phyloP scores from a whole-genome alignment of 768 basidiomycete genomes.

The Lyophyllum atratum region DNA sequence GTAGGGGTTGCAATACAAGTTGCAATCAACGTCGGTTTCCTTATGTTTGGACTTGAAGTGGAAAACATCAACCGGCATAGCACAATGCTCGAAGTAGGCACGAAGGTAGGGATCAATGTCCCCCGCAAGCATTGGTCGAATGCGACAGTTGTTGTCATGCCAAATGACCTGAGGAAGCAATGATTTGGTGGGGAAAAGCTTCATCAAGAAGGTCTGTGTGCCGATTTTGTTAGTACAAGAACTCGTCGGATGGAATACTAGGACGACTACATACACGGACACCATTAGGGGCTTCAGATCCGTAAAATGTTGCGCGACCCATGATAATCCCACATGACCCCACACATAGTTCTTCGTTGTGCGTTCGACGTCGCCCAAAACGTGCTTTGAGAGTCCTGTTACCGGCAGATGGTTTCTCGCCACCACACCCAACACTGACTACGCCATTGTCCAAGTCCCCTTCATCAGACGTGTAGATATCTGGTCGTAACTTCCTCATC shows the following conservation, averaged over 20 bases:
- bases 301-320: conserved; percentile 27
- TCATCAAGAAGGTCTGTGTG: background rate
- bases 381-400: conserved; percentile 22
- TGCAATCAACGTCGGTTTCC: conserved; percentile 22
- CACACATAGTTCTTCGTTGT: conserved; percentile 30
- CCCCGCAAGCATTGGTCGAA: background rate
- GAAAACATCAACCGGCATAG: conserved; percentile 19
- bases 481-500: conserved; percentile 13
- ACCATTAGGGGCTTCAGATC: conserved; percentile 23
- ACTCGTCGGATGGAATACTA: background rate
- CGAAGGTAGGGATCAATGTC: conserved; percentile 5
- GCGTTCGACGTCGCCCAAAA: conserved; percentile 29
- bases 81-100: conserved; percentile 18
- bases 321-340: conserved; percentile 29
- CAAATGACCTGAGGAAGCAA: background rate
- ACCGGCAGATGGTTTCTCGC: conserved; percentile 10
- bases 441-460: conserved; percentile 11
- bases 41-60: conserved; percentile 31
- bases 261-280: conserved; percentile 14
- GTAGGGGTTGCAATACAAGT: conserved; percentile 26
- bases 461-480: background rate
- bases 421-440: background rate
- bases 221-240: background rate
- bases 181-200: conserved; percentile 2
- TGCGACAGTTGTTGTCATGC: background rate